Evolutionary conservation across 495 filamentous ascomycete species (phyloP), one percentile per base, ranked within the genome.

Genomic region (Aspergillus ellipticus): DNA sequence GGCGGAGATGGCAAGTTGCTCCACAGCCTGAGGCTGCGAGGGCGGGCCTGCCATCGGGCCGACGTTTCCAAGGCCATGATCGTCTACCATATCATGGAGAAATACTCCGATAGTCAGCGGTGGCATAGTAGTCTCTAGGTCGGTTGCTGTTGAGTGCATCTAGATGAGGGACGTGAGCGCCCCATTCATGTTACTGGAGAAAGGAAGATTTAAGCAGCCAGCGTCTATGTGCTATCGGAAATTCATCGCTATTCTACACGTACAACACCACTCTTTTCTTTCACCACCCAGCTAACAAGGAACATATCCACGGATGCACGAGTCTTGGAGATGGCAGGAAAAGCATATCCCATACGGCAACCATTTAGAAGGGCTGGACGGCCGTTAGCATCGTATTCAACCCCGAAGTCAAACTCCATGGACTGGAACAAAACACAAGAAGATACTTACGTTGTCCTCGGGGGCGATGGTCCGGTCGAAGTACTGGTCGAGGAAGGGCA

Each of bases 401-500:
- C 10, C 35, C 10, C n/a, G 6, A 13, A 39, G 13, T 39, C 35
- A 1, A 4, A 13, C 9, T n/a, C n/a, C 10, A 28, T 1, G 11
- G 52, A 42, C 9, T 35, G 21, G 6, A 35, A 15, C 20, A 42
- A 20, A 10, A 42, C 45, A 15, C 15, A 9, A 15, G 29, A 13
- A 22, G 20, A 2, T n/a, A 68, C 75, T 67, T 68, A 78, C 75
- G 68, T 87, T 87, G 74, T 88, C 85, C 73, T 85, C 82, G 37
- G 85, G 76, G 57, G 83, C 72, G 60, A 87, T 68, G 66, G 80
- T 75, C 58, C 77, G 75, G 60, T 81, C 70, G 58, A 77, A 86
- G 71, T 82, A 82, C 52, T 63, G 59, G 46, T 84, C 83, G 53
- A 88, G 69, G 59, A 84, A 68, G 42, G 85, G 85, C 33, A 87